Conservation (phyloP, 768 basidiomycete species). For the Rhodotorula diobovata region DNA sequence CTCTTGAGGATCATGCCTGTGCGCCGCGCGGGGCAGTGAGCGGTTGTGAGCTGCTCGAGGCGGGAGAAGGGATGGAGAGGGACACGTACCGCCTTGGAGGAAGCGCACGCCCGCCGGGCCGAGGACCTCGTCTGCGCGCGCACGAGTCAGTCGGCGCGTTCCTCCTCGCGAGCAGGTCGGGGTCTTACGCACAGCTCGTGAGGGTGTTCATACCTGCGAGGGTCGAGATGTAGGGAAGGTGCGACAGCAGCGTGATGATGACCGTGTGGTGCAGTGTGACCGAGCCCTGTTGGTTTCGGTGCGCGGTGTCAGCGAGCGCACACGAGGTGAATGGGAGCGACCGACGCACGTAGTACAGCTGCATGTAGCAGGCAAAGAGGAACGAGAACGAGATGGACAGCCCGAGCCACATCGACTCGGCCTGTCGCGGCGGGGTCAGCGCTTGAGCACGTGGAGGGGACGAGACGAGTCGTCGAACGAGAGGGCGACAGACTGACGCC, state of each 20-base stretch:
- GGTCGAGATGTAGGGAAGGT: slow-evolving; percentile 27
- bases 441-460: neutral
- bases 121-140: slow-evolving; percentile 20
- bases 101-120: slow-evolving; percentile 22
- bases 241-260: slow-evolving; percentile 21
- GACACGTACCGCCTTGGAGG: slow-evolving; percentile 15
- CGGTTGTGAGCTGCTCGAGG: too few relatives aligned
- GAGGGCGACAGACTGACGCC: neutral
- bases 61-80: too few relatives aligned
- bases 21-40: too few relatives aligned
- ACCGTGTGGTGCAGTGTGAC: slow-evolving; percentile 32
- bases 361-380: slow-evolving; percentile 14
- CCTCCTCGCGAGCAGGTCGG: neutral
- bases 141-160: neutral
- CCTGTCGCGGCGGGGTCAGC: neutral
- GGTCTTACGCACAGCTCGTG: slow-evolving; percentile 18
- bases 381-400: slow-evolving; percentile 30
- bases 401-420: slow-evolving; percentile 32
- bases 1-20: slow-evolving; percentile 28
- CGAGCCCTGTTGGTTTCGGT: neutral
- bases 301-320: neutral
- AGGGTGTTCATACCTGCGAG: slow-evolving; percentile 27
- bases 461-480: neutral
- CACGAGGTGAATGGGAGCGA: neutral
- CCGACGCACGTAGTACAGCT: slow-evolving; percentile 22